A percentile compares a stretch with the other conserved stretches of the same genome.
Evolutionary conservation across 345 rosid genomes (phyloP).

Genomic region (Odontarrhena argentea): DNA sequence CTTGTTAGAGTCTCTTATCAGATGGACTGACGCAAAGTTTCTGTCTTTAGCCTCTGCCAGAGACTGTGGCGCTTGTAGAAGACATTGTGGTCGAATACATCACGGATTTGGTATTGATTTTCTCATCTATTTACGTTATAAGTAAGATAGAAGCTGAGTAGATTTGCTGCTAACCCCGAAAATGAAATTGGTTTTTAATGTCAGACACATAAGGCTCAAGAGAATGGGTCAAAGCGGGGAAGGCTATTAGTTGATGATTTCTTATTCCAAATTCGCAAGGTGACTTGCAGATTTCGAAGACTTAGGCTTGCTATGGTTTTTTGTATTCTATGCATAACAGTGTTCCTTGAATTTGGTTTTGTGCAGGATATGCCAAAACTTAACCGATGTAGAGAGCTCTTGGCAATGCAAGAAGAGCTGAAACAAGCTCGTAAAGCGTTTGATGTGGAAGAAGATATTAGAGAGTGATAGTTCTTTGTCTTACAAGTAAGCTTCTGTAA

Average conservation of each 20-base stretch:
- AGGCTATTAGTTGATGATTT: constrained; percentile 86
- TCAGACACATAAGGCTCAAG: constrained; percentile 92
- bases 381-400: constrained; percentile 81
- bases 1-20: background rate
- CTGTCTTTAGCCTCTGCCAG: constrained; percentile 80
- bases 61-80: constrained; percentile 87
- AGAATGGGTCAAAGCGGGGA: constrained; percentile 80
- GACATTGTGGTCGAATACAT: constrained; percentile 93
- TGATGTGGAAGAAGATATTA: constrained; percentile 76
- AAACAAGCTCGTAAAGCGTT: constrained; percentile 97
- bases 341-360: background rate
- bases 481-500: constrained; percentile 9
- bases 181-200: background rate
- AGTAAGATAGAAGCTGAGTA: background rate
- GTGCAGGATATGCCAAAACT: constrained; percentile 82
- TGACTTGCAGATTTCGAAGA: constrained; percentile 19
- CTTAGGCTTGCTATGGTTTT: background rate
- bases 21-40: constrained; percentile 3
- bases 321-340: constrained; percentile 3
- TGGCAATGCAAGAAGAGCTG: constrained; percentile 94
- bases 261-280: constrained; percentile 85
- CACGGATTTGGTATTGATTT: constrained; percentile 70
- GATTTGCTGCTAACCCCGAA: constrained; percentile 11
- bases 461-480: constrained; percentile 23
- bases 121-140: constrained; percentile 11